Percentiles rank a stretch among this genome's conserved stretches.
Evolutionary conservation across 148 eudicot genomes (phyloP).

Genomic region (Oxyria digyna): DNA sequence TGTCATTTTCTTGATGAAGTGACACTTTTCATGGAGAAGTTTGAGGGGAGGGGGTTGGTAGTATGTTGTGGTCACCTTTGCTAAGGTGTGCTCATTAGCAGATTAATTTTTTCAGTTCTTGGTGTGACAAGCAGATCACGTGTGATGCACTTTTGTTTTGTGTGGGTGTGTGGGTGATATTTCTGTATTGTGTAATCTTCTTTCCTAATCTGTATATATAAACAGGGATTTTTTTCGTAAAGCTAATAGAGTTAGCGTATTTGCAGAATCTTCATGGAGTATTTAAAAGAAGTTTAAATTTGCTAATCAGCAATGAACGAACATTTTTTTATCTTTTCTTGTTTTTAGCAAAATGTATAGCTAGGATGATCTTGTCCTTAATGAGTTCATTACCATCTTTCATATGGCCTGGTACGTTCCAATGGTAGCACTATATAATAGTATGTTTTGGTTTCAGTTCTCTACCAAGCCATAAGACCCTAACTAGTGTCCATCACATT

Average conservation of each 20-base stretch:
- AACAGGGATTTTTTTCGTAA: not conserved
- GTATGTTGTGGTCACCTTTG: not conserved
- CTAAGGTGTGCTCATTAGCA: not conserved
- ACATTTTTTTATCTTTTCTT: not conserved
- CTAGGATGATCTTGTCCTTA: too few relatives aligned
- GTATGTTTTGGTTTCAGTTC: too few relatives aligned
- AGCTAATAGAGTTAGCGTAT: not conserved
- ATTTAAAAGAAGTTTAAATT: not conserved
- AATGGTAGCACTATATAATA: too few relatives aligned
- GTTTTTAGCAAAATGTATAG: not conserved
- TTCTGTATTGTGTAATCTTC: not conserved
- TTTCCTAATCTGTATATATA: not conserved
- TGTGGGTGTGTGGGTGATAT: not conserved
- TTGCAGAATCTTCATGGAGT: not conserved
- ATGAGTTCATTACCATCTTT: not conserved
- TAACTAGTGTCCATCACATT: too few relatives aligned
- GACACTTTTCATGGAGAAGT: not conserved
- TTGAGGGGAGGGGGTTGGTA: not conserved
- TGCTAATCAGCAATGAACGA: not conserved
- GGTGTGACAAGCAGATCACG: too few relatives aligned
- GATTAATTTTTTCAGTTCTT: too few relatives aligned
- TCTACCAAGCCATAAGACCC: too few relatives aligned
- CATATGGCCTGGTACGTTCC: too few relatives aligned
- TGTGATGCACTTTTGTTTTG: not conserved
- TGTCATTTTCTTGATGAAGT: conserved; percentile 1